Percentiles rank a stretch among this genome's conserved stretches.
These are phyloP conservation scores for Corymbia maculata DNA, from an alignment of 345 rosid genomes.

Conservation along the genomic window DNA sequence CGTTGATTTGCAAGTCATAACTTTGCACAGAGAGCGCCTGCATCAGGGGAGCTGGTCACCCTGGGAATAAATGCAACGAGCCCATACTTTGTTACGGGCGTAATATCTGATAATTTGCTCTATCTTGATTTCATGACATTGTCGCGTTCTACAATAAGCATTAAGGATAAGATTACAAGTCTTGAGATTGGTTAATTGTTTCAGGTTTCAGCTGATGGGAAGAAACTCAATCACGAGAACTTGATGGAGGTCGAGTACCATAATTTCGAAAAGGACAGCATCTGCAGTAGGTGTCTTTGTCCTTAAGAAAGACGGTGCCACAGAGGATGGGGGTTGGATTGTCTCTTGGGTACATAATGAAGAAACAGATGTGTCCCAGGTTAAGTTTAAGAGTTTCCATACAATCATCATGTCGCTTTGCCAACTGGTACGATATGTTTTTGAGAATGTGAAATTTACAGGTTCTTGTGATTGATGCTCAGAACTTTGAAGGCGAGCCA, in stretches of 20 bases:
- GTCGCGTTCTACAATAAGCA: background rate
- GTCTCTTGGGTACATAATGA: conserved; percentile 34
- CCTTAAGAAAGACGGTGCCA: conserved; percentile 1
- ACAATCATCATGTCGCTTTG: too few relatives aligned
- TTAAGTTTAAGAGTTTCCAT: background rate
- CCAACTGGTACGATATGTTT: background rate
- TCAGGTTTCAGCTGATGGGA: conserved; percentile 22
- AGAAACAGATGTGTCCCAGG: conserved; percentile 17
- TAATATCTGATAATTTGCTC: conserved; percentile 12
- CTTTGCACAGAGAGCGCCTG: conserved; percentile 13
- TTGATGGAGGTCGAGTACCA: conserved; percentile 20
- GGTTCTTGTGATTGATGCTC: conserved; percentile 28
- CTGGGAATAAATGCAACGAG: conserved; percentile 15
- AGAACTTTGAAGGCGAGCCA: conserved; percentile 10
- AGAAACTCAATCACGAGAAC: conserved; percentile 4
- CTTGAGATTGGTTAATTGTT: background rate
- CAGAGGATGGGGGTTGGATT: conserved; percentile 44
- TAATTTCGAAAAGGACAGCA: conserved; percentile 14
- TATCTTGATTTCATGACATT: background rate
- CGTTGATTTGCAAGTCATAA: background rate
- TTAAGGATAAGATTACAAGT: background rate
- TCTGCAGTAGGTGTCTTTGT: conserved; percentile 32
- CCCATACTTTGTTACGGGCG: conserved; percentile 20
- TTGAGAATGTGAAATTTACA: background rate
- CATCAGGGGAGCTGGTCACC: conserved; percentile 18